Evolutionary conservation across 2,329 filamentous ascomycete species (phyloP).

Genomic region (Exophiala calicioides): DNA sequence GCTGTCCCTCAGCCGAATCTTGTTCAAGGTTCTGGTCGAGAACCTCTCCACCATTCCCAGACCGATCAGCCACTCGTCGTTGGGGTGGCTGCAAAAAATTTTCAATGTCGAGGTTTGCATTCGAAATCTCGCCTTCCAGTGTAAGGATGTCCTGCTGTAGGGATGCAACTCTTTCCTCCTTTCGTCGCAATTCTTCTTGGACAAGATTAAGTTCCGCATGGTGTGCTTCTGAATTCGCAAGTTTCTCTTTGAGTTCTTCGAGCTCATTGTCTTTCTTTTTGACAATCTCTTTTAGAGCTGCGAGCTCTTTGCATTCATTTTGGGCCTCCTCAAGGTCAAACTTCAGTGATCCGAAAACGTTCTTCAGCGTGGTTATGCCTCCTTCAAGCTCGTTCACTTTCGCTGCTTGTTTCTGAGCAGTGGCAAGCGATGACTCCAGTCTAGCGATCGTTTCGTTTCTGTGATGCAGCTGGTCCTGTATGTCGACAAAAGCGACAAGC

Average conservation of each 20-base stretch:
- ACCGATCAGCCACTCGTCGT: conserved; percentile 13
- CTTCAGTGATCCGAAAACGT: neutral
- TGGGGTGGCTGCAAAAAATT: neutral
- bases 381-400: neutral
- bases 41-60: neutral
- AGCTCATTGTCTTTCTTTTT: conserved; percentile 7
- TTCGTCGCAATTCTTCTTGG: conserved; percentile 7
- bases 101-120: conserved; percentile 10
- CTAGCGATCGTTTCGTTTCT: neutral
- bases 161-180: neutral
- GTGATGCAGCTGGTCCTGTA: conserved; percentile 4
- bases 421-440: conserved; percentile 4
- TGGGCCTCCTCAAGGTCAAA: conserved; percentile 2
- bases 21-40: neutral
- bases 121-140: conserved; percentile 13
- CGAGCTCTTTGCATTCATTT: conserved; percentile 6
- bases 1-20: no score
- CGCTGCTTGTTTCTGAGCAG: conserved; percentile 2
- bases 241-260: neutral
- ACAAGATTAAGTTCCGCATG: conserved; percentile 1
- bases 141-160: conserved; percentile 11
- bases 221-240: neutral
- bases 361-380: conserved; percentile 2
- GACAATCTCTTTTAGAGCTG: conserved; percentile 1
- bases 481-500: neutral